phyloP scores from a whole-genome alignment of 768 basidiomycete genomes.

The Brasilioporus rufonigricans region DNA sequence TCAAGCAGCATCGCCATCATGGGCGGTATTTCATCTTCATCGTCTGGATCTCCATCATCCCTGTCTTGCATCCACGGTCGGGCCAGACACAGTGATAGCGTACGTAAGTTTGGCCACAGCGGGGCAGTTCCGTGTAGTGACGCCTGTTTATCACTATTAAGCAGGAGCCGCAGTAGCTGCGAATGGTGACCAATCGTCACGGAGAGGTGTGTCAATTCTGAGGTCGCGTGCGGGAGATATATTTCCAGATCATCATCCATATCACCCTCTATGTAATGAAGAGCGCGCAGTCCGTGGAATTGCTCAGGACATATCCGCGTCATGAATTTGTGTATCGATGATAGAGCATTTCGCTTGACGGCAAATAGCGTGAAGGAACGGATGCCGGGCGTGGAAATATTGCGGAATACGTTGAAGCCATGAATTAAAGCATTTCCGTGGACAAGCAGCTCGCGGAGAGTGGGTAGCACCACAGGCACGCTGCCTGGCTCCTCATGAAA shows the following conservation, averaged over 20 bases:
- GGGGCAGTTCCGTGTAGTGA: constrained; percentile 31
- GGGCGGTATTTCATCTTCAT: constrained; percentile 32
- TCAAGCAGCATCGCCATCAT: constrained; percentile 31
- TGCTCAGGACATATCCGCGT: constrained; percentile 34
- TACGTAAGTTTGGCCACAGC: constrained; percentile 32
- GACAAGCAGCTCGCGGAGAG: constrained; percentile 28
- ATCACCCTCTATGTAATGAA: constrained; percentile 35
- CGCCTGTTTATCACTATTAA: constrained; percentile 35
- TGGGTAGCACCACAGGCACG: constrained; percentile 31
- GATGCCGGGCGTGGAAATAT: constrained; percentile 32
- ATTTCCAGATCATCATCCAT: constrained; percentile 36
- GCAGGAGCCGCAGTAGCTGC: constrained; percentile 31
- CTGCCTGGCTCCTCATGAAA: constrained; percentile 33
- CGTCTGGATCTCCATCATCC: constrained; percentile 31
- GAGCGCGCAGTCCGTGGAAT: constrained; percentile 30
- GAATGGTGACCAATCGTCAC: constrained; percentile 32
- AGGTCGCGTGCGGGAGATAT: constrained; percentile 32
- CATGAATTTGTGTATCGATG: constrained; percentile 36
- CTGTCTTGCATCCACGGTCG: constrained; percentile 30
- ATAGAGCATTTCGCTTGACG: constrained; percentile 28
- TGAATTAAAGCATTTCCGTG: constrained; percentile 33
- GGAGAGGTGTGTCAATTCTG: constrained; percentile 35
- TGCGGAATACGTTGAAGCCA: constrained; percentile 35
- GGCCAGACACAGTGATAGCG: constrained; percentile 27
- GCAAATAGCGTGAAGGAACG: constrained; percentile 24